Percentiles rank a stretch among this genome's conserved stretches.
These are phyloP conservation scores for Beverwykella pulmonaria DNA, from an alignment of 495 filamentous ascomycete genomes.

Conservation along the genomic window DNA sequence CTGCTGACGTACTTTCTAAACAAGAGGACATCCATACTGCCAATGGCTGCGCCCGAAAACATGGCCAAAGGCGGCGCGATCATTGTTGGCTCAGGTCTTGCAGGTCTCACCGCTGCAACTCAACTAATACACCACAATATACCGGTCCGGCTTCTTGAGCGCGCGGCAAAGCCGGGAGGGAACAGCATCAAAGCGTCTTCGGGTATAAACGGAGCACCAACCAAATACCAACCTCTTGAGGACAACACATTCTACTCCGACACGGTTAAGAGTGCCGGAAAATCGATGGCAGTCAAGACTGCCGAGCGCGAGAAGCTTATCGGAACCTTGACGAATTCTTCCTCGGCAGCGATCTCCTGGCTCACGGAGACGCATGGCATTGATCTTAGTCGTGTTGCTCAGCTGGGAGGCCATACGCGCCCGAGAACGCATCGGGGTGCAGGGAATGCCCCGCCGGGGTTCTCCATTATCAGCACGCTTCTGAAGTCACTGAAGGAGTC, in stretches of 20 bases:
- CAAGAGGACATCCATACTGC: background rate
- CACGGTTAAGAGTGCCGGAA: constrained; percentile 54
- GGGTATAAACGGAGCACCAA: constrained; percentile 63
- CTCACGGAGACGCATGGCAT: constrained; percentile 55
- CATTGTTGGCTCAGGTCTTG: constrained; percentile 56
- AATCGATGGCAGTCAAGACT: constrained; percentile 8
- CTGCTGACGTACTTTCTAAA: constrained; percentile 7
- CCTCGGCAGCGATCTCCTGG: constrained; percentile 54
- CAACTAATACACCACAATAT: constrained; percentile 52
- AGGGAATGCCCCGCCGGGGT: constrained; percentile 56
- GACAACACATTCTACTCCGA: constrained; percentile 56
- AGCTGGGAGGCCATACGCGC: constrained; percentile 57
- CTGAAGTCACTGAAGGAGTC: constrained; percentile 50
- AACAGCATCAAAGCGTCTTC: constrained; percentile 67
- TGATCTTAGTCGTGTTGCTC: constrained; percentile 57
- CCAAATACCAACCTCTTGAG: constrained; percentile 50
- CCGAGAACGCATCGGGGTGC: constrained; percentile 59
- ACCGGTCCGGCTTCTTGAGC: constrained; percentile 56
- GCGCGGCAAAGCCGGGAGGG: constrained; percentile 59
- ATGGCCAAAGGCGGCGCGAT: constrained; percentile 44
- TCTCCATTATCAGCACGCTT: constrained; percentile 55
- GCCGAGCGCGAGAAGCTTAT: constrained; percentile 51
- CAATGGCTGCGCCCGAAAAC: background rate
- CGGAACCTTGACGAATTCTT: constrained; percentile 46
- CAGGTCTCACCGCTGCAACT: constrained; percentile 55